phyloP scores from a whole-genome alignment of 768 basidiomycete genomes.

The Pholiota molesta region DNA sequence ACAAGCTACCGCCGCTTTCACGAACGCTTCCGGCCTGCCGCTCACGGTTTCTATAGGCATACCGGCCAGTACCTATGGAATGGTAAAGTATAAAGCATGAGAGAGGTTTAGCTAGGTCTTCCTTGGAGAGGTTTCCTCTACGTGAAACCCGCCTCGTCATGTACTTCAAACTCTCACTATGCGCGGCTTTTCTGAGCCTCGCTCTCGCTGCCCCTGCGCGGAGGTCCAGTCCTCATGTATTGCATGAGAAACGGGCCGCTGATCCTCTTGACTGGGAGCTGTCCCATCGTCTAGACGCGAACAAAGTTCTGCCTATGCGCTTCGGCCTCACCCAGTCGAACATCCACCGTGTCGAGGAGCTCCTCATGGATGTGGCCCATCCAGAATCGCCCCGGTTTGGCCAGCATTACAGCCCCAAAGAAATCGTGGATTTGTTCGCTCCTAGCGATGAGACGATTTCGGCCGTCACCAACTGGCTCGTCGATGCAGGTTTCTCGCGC shows the following conservation, averaged over 20 bases:
- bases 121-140: constrained; percentile 3
- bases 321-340: constrained; percentile 54
- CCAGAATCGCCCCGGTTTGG: constrained; percentile 55
- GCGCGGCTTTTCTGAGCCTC: constrained; percentile 19
- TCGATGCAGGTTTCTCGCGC: constrained; percentile 41
- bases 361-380: constrained; percentile 51
- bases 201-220: constrained; percentile 30
- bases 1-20: constrained; percentile 1
- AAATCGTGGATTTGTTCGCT: constrained; percentile 50
- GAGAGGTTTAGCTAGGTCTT: neutral
- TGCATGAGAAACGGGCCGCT: constrained; percentile 34
- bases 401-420: constrained; percentile 47
- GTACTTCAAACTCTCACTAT: constrained; percentile 19
- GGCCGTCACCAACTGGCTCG: constrained; percentile 48
- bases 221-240: constrained; percentile 25
- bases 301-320: constrained; percentile 46
- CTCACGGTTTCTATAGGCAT: constrained; percentile 2
- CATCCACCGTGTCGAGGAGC: constrained; percentile 45
- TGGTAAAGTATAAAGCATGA: constrained; percentile 12
- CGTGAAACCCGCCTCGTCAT: constrained; percentile 14
- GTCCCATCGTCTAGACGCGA: constrained; percentile 27
- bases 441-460: constrained; percentile 48
- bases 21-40: neutral
- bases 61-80: constrained; percentile 4
- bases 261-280: constrained; percentile 35